A percentile compares a stretch with the other conserved stretches of the same genome.
phyloP scores from a whole-genome alignment of 164 flowering plant genomes.

The Cinnamomum micranthum region DNA sequence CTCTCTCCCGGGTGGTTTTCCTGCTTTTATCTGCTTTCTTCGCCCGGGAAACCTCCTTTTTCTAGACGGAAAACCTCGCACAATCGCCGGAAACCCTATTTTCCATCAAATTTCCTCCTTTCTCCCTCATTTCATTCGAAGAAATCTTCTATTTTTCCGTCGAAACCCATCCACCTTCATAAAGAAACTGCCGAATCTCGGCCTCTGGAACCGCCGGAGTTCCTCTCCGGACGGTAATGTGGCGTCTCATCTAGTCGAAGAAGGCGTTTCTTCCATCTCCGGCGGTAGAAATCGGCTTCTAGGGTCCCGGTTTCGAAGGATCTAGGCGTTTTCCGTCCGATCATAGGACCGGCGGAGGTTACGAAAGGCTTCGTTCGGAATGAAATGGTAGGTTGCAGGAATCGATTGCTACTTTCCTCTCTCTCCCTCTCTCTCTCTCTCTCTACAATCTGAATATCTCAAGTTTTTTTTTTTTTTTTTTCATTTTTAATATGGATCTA shows the following conservation, averaged over 20 bases:
- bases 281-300: not conserved
- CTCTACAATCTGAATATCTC: not conserved
- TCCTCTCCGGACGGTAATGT: slow-evolving; percentile 43
- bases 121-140: slow-evolving; percentile 5
- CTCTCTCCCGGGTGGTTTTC: slow-evolving; percentile 13
- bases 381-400: slow-evolving; percentile 60
- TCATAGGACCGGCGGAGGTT: slow-evolving; percentile 34
- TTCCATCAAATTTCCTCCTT: slow-evolving; percentile 12
- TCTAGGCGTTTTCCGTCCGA: slow-evolving; percentile 7
- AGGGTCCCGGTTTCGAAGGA: slow-evolving; percentile 26
- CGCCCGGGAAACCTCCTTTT: slow-evolving; percentile 9
- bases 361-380: slow-evolving; percentile 36
- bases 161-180: not conserved
- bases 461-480: not conserved
- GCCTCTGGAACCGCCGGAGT: slow-evolving; percentile 9
- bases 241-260: slow-evolving; percentile 18
- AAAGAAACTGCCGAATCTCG: slow-evolving; percentile 23
- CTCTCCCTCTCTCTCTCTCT: not conserved
- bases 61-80: slow-evolving; percentile 11
- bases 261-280: not conserved
- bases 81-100: not conserved
- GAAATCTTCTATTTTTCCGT: not conserved
- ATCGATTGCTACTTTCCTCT: not conserved
- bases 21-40: too few species aligned
- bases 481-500: not conserved